Percentiles rank a stretch among this genome's conserved stretches.
phyloP scores from a whole-genome alignment of 805 yeast species.

The Candida ipomoeae region DNA sequence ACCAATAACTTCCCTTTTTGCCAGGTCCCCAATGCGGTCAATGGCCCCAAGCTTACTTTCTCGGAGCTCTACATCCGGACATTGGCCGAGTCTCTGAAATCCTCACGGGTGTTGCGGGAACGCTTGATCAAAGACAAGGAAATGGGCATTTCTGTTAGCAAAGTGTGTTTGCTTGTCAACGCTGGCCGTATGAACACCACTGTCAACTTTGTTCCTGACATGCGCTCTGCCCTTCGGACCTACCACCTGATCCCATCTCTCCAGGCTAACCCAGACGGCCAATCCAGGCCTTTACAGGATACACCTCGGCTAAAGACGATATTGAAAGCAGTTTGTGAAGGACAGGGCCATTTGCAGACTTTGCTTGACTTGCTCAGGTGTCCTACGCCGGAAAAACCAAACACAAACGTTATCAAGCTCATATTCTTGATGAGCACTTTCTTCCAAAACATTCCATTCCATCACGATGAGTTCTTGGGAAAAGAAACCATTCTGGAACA shows the following conservation, averaged over 20 bases:
- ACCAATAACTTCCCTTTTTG: constrained; percentile 53
- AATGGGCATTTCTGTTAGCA: constrained; percentile 66
- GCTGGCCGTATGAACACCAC: constrained; percentile 95
- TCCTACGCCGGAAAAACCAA: constrained; percentile 38
- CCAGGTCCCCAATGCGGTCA: constrained; percentile 32
- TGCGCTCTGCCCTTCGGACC: constrained; percentile 89
- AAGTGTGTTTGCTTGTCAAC: constrained; percentile 82
- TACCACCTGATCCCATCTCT: constrained; percentile 90
- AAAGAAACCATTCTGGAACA: constrained; percentile 7
- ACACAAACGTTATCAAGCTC: constrained; percentile 63
- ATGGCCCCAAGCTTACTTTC: constrained; percentile 58
- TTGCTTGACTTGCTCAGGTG: constrained; percentile 42
- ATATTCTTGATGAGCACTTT: constrained; percentile 70
- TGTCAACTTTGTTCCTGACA: constrained; percentile 88
- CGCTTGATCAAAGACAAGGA: constrained; percentile 60
- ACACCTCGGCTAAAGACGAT: constrained; percentile 92
- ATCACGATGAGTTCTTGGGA: constrained; percentile 17
- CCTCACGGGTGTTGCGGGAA: constrained; percentile 79
- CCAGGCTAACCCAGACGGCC: constrained; percentile 59
- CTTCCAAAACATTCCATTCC: constrained; percentile 47
- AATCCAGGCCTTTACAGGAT: constrained; percentile 77
- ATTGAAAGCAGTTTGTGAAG: constrained; percentile 81
- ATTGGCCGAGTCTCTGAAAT: constrained; percentile 75
- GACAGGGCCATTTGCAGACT: constrained; percentile 46
- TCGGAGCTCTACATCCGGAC: constrained; percentile 80